Evolutionary conservation across 139 green algal genomes (phyloP).

Genomic region (Chlamydomonas sphaeroides): DNA sequence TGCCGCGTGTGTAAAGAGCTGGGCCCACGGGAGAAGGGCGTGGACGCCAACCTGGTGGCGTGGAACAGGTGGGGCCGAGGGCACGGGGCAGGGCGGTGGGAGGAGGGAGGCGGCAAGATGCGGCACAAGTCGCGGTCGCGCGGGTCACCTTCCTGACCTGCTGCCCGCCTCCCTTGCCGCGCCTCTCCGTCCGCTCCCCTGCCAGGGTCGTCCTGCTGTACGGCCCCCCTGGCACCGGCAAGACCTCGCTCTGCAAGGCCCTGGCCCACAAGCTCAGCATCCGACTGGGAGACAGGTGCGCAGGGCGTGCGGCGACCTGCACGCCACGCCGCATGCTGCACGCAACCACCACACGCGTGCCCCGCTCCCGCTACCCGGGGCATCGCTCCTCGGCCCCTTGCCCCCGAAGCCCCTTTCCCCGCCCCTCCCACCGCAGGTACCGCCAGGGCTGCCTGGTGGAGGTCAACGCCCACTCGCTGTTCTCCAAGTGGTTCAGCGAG

Average conservation of each 20-base stretch:
- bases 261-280: slow-evolving; percentile 71
- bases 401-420: background rate
- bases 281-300: slow-evolving; percentile 59
- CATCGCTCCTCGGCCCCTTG: background rate
- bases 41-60: slow-evolving; percentile 82
- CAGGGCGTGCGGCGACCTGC: too few relatives aligned
- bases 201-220: slow-evolving; percentile 89
- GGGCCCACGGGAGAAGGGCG: too few relatives aligned
- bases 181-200: background rate
- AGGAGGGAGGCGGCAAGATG: too few relatives aligned
- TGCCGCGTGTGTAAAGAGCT: too few relatives aligned
- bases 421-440: slow-evolving; percentile 66
- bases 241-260: slow-evolving; percentile 85
- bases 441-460: slow-evolving; percentile 82
- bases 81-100: too few relatives aligned
- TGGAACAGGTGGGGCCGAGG: slow-evolving; percentile 91
- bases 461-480: slow-evolving; percentile 97
- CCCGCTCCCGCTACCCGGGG: background rate
- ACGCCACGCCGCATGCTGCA: too few relatives aligned
- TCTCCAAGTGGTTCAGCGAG: slow-evolving; percentile 96
- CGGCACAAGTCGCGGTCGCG: too few relatives aligned
- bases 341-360: too few relatives aligned
- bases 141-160: too few relatives aligned
- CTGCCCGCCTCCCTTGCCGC: background rate
- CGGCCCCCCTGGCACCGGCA: slow-evolving; percentile 88